Conservation (phyloP, 768 basidiomycete species). For the Tylopilus sp. region DNA sequence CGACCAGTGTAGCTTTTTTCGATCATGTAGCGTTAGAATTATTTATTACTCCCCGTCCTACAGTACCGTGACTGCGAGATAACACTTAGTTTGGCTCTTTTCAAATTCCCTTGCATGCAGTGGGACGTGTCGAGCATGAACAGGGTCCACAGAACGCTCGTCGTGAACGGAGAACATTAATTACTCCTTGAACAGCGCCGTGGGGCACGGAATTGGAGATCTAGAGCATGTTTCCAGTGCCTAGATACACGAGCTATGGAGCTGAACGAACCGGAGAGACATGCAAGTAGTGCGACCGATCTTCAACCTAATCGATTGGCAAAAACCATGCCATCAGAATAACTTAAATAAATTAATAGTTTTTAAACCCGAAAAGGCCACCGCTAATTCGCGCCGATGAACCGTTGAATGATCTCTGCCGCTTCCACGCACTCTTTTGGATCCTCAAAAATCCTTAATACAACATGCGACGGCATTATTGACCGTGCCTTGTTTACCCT, state of each 20-base stretch:
- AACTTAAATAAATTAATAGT: background rate
- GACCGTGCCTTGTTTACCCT: conserved; percentile 61
- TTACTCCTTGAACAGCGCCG: background rate
- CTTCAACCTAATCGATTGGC: background rate
- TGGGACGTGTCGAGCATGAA: background rate
- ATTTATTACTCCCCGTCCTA: background rate
- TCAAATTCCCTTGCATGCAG: background rate
- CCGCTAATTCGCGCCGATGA: conserved; percentile 1
- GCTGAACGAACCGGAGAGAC: background rate
- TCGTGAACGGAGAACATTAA: background rate
- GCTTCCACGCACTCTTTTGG: conserved; percentile 71
- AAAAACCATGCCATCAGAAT: background rate
- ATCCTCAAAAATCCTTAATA: conserved; percentile 62
- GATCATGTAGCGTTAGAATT: conserved; percentile 7
- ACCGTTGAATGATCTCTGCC: conserved; percentile 36
- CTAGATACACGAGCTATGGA: background rate
- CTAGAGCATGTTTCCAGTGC: background rate
- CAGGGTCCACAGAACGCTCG: background rate
- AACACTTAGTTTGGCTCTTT: background rate
- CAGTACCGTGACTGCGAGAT: conserved; percentile 2
- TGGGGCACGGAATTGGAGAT: background rate
- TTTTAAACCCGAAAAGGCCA: background rate
- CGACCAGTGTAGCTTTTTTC: background rate
- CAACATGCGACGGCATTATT: conserved; percentile 53
- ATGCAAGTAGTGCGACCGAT: background rate